Evolutionary conservation across 192 early-diverging fungal genomes (phyloP).

Genomic region (Lobosporangium transversale): DNA sequence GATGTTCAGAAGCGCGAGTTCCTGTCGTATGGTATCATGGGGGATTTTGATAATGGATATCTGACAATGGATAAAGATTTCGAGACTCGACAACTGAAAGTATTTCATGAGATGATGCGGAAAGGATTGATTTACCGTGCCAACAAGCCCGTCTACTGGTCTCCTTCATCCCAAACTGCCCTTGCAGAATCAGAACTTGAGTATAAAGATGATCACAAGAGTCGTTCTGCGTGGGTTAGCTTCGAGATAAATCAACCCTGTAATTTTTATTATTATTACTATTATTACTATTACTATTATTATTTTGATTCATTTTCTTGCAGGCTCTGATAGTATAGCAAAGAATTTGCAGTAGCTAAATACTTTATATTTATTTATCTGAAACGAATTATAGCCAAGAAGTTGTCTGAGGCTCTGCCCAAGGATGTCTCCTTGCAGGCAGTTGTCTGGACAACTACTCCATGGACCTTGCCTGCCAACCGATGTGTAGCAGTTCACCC

Average conservation of each 20-base stretch:
- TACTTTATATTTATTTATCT: not conserved
- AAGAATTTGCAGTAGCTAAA: not conserved
- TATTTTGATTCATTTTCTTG: not conserved
- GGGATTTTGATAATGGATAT: constrained; percentile 78
- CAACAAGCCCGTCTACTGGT: constrained; percentile 86
- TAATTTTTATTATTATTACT: constrained; percentile 24
- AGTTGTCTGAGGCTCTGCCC: constrained; percentile 17
- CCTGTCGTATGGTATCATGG: constrained; percentile 76
- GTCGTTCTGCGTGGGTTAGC: constrained; percentile 76
- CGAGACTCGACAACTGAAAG: constrained; percentile 74
- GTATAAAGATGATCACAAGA: constrained; percentile 79
- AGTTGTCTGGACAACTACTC: constrained; percentile 84
- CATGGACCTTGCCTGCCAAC: constrained; percentile 86
- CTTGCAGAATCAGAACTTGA: constrained; percentile 85
- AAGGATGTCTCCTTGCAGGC: constrained; percentile 41
- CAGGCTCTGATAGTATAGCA: not conserved
- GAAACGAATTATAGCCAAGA: constrained; percentile 10
- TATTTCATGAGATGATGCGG: constrained; percentile 79
- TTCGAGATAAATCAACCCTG: constrained; percentile 61
- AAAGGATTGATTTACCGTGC: constrained; percentile 79
- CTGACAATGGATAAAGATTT: constrained; percentile 76
- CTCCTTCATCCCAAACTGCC: constrained; percentile 82
- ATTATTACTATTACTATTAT: not conserved
- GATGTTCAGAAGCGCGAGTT: constrained; percentile 68
- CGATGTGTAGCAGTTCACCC: constrained; percentile 74